A percentile compares a stretch with the other conserved stretches of the same genome.
phyloP scores from a whole-genome alignment of 768 basidiomycete genomes.

The Cyclocybe cylindracea region DNA sequence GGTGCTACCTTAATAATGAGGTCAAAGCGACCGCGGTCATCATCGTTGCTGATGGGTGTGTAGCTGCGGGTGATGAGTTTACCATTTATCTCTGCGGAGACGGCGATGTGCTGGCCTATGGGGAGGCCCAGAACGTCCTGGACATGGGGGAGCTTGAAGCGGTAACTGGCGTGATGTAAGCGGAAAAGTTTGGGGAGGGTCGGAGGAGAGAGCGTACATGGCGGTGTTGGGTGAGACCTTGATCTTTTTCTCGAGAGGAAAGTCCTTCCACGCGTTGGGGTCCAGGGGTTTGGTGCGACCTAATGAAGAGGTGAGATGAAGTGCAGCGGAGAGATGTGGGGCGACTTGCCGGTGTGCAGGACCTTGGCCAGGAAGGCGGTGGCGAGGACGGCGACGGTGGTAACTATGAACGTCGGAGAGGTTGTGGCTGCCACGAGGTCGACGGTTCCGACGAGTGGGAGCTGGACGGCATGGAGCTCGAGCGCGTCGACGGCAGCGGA shows the following conservation, averaged over 20 bases:
- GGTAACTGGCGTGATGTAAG: constrained; percentile 61
- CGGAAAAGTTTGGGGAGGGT: constrained; percentile 2
- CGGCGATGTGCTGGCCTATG: constrained; percentile 93
- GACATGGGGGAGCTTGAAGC: constrained; percentile 77
- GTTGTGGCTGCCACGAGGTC: constrained; percentile 38
- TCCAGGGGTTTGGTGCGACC: constrained; percentile 69
- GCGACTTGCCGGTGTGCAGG: constrained; percentile 39
- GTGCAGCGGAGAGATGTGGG: constrained; percentile 5
- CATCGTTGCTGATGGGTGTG: constrained; percentile 93
- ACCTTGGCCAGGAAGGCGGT: constrained; percentile 58
- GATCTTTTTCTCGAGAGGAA: constrained; percentile 79
- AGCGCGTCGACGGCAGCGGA: constrained; percentile 11
- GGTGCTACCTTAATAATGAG: constrained; percentile 87
- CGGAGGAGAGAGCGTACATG: constrained; percentile 53
- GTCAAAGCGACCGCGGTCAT: constrained; percentile 92
- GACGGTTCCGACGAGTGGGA: constrained; percentile 36
- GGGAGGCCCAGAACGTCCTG: constrained; percentile 89
- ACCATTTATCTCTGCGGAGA: constrained; percentile 88
- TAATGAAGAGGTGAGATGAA: constrained; percentile 27
- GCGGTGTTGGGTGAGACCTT: constrained; percentile 95
- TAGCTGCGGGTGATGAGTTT: constrained; percentile 91
- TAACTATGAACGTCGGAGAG: constrained; percentile 52
- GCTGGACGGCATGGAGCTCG: constrained; percentile 31
- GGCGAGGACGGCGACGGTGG: constrained; percentile 48
- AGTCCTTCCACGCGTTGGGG: constrained; percentile 78